Evolutionary conservation across 108 stramenopile genomes (phyloP), one percentile per base, ranked within the genome.

Genomic region (Seminavis robusta): DNA sequence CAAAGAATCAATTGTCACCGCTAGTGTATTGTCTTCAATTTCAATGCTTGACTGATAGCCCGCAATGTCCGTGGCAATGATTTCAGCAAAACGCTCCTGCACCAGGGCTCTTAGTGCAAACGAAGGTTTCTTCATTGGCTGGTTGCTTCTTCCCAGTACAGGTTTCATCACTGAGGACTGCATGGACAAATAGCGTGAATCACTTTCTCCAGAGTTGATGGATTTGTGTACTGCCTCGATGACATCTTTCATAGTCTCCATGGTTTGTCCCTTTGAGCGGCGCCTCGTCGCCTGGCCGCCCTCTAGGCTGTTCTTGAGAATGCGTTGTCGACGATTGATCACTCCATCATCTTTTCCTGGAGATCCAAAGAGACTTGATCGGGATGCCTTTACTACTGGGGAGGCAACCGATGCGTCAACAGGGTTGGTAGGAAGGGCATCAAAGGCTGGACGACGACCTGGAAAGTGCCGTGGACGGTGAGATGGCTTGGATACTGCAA

Each of bases 21-120:
- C 61, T 6, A 92, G 50, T 4, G 81, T 77, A 46, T 67, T 66
- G 0, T 83, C 82, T 65, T 86, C 68, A 23, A 92, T 82, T 15
- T 63, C 58, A 29, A 92, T 71, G 1, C 65, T 46, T 21, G 78
- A 75, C 46, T 85, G 86, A 41, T 52, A 83, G 2, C 86, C 84
- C 13, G 90, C 90, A 40, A 92, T 71, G 38, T 92, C 90, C 4
- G 59, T 79, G 0, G 90, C 90, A 40, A 92, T 92, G 41, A 92
- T 92, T 21, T 73, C 52, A 7, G 82, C 84, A 51, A 92, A 63
- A 19, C 90, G 59, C 57, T 81, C 81, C 52, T 92, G 90, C 2
- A 92, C 84, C 48, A 80, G 69, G 24, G 81, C 65, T 7, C 84
- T 71, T 6, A 88, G 47, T 23, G 68, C 83, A 47, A 90, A 75